Evolutionary conservation across 495 filamentous ascomycete species (phyloP).

Genomic region (Usnea hakonensis): DNA sequence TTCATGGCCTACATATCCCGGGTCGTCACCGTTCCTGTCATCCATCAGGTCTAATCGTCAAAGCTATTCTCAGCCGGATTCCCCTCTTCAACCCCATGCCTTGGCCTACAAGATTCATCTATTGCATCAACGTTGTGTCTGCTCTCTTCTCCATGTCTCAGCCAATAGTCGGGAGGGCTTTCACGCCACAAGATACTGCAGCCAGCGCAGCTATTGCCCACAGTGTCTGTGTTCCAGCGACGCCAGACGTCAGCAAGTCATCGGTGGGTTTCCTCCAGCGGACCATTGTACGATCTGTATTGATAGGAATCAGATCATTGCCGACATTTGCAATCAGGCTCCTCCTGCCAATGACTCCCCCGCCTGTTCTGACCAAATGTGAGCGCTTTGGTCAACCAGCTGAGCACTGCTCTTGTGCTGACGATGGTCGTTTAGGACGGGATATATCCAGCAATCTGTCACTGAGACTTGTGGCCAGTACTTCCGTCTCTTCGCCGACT

Average conservation of each 20-base stretch:
- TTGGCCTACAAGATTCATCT: not conserved
- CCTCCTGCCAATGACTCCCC: conserved; percentile 8
- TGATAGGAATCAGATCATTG: conserved; percentile 15
- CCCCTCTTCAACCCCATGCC: not conserved
- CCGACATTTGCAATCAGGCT: conserved; percentile 16
- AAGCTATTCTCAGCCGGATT: not conserved
- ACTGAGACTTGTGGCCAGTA: conserved; percentile 11
- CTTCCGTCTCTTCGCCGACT: conserved; percentile 8
- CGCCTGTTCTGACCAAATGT: conserved; percentile 17
- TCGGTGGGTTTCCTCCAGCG: not conserved
- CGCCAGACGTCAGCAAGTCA: conserved; percentile 15
- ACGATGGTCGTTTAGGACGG: conserved; percentile 1
- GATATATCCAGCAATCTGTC: conserved; percentile 9
- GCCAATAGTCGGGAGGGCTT: not conserved
- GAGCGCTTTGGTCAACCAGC: not conserved
- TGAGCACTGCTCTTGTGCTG: not conserved
- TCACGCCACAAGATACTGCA: not conserved
- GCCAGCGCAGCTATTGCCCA: not conserved
- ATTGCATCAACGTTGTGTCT: not conserved
- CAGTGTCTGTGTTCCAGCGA: conserved; percentile 13
- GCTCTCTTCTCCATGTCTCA: not conserved
- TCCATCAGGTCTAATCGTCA: not conserved
- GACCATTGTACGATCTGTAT: not conserved
- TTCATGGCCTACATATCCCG: not conserved
- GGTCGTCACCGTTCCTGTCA: not conserved